Evolutionary conservation across 2,329 filamentous ascomycete species (phyloP), one percentile per base, ranked within the genome.

Genomic region (Calonectria leucothoes): DNA sequence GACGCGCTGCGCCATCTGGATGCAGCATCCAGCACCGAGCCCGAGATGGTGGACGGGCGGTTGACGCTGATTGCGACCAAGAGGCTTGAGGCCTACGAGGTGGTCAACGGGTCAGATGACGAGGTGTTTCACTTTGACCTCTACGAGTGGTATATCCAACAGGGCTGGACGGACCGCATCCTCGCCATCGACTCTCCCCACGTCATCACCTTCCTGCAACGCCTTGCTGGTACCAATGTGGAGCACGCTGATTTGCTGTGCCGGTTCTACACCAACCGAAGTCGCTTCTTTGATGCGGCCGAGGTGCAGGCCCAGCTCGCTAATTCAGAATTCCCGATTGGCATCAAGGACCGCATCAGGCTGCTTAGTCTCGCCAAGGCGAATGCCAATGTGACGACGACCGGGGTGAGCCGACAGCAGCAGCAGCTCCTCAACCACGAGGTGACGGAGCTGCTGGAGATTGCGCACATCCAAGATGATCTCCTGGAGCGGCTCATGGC

Each of bases 81-180:
- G 83, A 91, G 94, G 76, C 91, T 92, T 64, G 96, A 99, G 85
- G 96, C 97, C 0, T 98, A 98, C 84, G 91, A 93, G 55, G 94
- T 98, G 3, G 95, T 99, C 79, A 95, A 97, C 81, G 91, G 90
- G 72, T 98, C 96, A 0, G 91, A 93, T 17, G 97, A 99, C 78
- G 95, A 98, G 81, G 94, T 98, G 6, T 99, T 99, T 87, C 94
- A 98, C 83, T 97, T 95, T 74, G 95, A 95, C 80, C 89, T 99
- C n/a, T 99, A 98, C 82, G 96, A 98, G 81, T 99, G 97, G 96
- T 99, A 99, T 84, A 92, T 98, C 77, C 86, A 90, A 68, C 93
- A 96, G 82, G 93, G 94, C 23, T 96, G 94, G 92, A 94, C 92
- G 12, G 95, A 98, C 75, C 93, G 95, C 17, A 90, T 99, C 33